Conservation (phyloP, 306 rosid species). For the Prunus mira region DNA sequence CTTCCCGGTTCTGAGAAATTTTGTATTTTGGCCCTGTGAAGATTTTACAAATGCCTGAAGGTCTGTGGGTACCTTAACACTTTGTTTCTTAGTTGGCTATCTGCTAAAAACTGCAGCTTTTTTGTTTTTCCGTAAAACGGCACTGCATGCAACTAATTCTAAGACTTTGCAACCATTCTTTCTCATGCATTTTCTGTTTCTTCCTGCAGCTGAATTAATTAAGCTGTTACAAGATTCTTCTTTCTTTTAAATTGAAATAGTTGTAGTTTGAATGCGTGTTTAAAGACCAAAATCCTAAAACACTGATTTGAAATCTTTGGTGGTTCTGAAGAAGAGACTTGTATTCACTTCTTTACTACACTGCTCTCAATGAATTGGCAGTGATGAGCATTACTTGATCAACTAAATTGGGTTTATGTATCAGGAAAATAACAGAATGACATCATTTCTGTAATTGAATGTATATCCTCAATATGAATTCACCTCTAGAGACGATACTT, state of each 20-base stretch:
- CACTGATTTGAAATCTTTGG: neutral
- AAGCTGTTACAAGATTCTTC: neutral
- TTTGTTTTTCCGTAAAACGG: slow-evolving; percentile 4
- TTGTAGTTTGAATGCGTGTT: neutral
- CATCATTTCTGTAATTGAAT: too few species aligned
- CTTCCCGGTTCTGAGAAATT: neutral
- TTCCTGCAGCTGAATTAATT: neutral
- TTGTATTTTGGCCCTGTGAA: neutral
- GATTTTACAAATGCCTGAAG: neutral
- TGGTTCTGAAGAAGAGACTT: too few species aligned
- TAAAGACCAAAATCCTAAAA: neutral
- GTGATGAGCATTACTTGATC: neutral
- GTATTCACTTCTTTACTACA: too few species aligned
- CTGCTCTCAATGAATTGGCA: too few species aligned
- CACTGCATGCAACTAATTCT: neutral
- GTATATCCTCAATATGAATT: too few species aligned
- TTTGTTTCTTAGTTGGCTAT: neutral
- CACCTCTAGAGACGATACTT: neutral
- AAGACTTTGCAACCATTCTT: neutral
- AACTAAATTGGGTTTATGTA: neutral
- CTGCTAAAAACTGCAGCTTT: neutral
- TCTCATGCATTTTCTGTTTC: neutral
- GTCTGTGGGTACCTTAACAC: neutral
- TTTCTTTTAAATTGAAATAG: neutral
- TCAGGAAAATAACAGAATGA: neutral